These are phyloP conservation scores for Lichtheimia ramosa DNA, from an alignment of 371 early-diverging fungal genomes.

Conservation along the genomic window DNA sequence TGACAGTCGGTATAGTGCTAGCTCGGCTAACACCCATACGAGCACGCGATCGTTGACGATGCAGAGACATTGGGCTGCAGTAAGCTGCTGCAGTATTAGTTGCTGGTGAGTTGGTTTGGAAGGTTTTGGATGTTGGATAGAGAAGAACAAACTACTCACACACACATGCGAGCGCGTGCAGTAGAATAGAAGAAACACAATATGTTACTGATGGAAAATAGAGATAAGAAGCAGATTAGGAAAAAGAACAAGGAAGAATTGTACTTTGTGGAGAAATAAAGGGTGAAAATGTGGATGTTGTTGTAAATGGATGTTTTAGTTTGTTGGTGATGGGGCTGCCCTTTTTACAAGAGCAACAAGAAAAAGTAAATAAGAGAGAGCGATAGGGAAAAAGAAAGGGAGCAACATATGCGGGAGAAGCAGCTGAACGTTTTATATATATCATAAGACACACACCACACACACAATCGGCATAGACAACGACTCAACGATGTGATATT, in stretches of 20 bases:
- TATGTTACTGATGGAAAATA: neutral
- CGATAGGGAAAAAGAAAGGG: neutral
- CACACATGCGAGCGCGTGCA: neutral
- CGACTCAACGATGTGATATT: neutral
- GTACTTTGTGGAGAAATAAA: neutral
- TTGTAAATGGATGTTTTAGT: no score
- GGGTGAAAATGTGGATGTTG: neutral
- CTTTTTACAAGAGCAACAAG: neutral
- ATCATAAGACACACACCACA: neutral
- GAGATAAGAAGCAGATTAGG: conserved; percentile 6
- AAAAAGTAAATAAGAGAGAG: neutral
- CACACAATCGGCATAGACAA: neutral
- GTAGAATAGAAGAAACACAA: neutral
- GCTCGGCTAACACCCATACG: neutral
- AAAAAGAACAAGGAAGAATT: conserved; percentile 3
- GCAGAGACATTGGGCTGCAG: neutral
- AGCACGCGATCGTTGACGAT: conserved; percentile 9
- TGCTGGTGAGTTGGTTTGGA: neutral
- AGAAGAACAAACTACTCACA: no score
- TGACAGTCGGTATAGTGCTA: neutral
- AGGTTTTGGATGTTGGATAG: neutral
- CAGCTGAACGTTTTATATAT: neutral
- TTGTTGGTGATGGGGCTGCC: no score
- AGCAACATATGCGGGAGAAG: neutral
- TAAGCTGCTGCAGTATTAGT: neutral